A percentile compares a stretch with the other conserved stretches of the same genome.
These are phyloP conservation scores for Emmonsia crescens DNA, from an alignment of 2,329 filamentous ascomycete genomes.

Conservation along the genomic window DNA sequence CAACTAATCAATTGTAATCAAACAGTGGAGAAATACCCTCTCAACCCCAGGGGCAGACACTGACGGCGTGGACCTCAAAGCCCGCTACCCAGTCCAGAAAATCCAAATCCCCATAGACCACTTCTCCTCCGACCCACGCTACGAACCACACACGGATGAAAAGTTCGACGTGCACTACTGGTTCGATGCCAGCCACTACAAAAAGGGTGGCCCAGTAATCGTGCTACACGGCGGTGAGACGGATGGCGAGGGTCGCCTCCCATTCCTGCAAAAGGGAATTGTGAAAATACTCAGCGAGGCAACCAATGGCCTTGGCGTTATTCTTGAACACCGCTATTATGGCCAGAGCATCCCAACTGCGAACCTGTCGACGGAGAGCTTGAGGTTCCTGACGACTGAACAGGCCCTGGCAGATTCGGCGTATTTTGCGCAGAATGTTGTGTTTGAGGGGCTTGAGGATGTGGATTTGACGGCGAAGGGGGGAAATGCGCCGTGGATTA, in stretches of 20 bases:
- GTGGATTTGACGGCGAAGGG: slow-evolving; percentile 50
- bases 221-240: slow-evolving; percentile 66
- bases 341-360: slow-evolving; percentile 60
- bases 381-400: slow-evolving; percentile 74
- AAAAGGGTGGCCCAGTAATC: slow-evolving; percentile 68
- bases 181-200: slow-evolving; percentile 69
- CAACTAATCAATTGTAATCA: background rate
- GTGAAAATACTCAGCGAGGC: slow-evolving; percentile 58
- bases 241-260: slow-evolving; percentile 47
- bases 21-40: background rate
- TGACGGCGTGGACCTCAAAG: slow-evolving; percentile 10
- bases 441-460: slow-evolving; percentile 59
- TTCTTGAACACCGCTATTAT: slow-evolving; percentile 84
- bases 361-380: slow-evolving; percentile 56
- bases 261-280: slow-evolving; percentile 68
- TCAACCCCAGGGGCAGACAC: background rate
- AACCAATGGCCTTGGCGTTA: slow-evolving; percentile 63
- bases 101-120: slow-evolving; percentile 59
- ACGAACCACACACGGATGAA: slow-evolving; percentile 62
- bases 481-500: slow-evolving; percentile 57
- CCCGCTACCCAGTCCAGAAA: slow-evolving; percentile 39
- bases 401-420: slow-evolving; percentile 72
- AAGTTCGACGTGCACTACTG: slow-evolving; percentile 67
- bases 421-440: slow-evolving; percentile 65
- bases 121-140: slow-evolving; percentile 68